Conservation (phyloP, 2,329 filamentous ascomycete genomes). For the Monosporascus sp. region DNA sequence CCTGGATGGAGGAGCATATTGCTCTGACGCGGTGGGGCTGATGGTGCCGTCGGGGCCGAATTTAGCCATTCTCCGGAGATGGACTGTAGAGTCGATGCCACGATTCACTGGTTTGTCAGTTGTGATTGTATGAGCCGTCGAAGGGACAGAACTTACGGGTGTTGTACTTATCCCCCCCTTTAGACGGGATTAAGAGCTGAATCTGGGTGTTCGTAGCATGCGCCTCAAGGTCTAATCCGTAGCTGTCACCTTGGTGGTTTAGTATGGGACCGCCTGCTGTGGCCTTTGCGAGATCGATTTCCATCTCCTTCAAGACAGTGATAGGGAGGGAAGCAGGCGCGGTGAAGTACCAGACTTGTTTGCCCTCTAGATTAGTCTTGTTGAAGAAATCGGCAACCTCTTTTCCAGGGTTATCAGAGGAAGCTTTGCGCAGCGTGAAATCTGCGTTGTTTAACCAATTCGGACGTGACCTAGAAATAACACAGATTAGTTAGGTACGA, state of each 20-base stretch:
- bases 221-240: constrained; percentile 52
- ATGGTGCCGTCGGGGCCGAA: constrained; percentile 40
- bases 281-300: constrained; percentile 53
- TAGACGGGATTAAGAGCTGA: constrained; percentile 56
- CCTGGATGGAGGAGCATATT: constrained; percentile 41
- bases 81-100: constrained; percentile 54
- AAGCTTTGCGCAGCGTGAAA: constrained; percentile 48
- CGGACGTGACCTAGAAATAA: constrained; percentile 21
- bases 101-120: constrained; percentile 33
- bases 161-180: constrained; percentile 48
- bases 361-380: constrained; percentile 56
- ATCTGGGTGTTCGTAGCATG: constrained; percentile 46
- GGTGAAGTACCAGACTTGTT: constrained; percentile 78
- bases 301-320: constrained; percentile 58
- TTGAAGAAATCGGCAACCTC: constrained; percentile 51
- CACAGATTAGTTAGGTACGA: neutral
- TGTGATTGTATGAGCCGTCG: constrained; percentile 10
- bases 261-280: constrained; percentile 49
- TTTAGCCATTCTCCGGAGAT: constrained; percentile 58
- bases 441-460: constrained; percentile 44
- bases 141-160: constrained; percentile 37
- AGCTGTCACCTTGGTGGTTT: constrained; percentile 59
- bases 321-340: constrained; percentile 66
- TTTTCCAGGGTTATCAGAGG: constrained; percentile 34
- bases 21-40: constrained; percentile 33